These are phyloP conservation scores for Beauveria asiatica DNA, from an alignment of 2,329 filamentous ascomycete species.

Conservation along the genomic window DNA sequence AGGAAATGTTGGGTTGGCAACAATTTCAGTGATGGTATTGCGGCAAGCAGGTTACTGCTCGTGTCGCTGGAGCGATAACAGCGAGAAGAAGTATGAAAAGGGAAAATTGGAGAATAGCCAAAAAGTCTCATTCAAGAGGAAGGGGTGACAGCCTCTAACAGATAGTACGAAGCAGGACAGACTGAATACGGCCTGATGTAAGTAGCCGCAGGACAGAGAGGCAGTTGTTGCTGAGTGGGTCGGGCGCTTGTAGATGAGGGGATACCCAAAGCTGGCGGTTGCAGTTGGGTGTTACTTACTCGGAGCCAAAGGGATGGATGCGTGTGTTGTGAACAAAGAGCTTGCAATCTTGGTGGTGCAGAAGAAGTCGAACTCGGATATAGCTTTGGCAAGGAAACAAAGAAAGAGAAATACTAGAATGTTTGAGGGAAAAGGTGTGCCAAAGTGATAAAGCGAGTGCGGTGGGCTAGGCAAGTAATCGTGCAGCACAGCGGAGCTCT, in stretches of 20 bases:
- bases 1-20: not conserved
- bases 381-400: not conserved
- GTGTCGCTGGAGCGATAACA: not conserved
- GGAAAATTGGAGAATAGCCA: not conserved
- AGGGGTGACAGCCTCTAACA: not conserved
- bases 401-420: not conserved
- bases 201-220: conserved; percentile 6
- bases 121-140: not conserved
- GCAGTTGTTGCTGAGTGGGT: conserved; percentile 9
- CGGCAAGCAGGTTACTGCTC: not conserved
- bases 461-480: not conserved
- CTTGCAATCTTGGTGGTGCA: not conserved
- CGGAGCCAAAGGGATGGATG: not conserved
- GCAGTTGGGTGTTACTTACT: conserved; percentile 5
- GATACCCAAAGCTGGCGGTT: conserved; percentile 9
- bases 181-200: conserved; percentile 6
- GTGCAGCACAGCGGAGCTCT: conserved; percentile 3
- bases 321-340: not conserved
- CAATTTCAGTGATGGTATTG: not conserved
- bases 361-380: not conserved
- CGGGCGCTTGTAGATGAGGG: conserved; percentile 12
- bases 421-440: not conserved
- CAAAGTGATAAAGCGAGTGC: conserved; percentile 3
- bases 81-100: not conserved
- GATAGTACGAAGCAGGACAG: not conserved